Evolutionary conservation across 345 rosid genomes (phyloP).

Genomic region (Arabis alpina): DNA sequence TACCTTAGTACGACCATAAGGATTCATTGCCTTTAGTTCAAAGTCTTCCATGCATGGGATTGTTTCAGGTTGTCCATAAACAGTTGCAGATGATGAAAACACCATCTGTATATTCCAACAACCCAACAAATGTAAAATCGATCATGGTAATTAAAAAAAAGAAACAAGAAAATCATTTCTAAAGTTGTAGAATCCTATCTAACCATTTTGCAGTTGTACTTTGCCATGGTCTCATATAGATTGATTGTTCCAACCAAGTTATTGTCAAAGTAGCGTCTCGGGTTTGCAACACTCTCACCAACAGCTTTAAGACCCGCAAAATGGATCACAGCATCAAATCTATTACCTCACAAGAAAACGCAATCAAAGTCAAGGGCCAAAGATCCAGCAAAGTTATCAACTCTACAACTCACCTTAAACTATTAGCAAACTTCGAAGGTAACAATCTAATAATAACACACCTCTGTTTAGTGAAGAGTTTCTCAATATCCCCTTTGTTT

Average conservation of each 20-base stretch:
- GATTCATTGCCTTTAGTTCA: conserved; percentile 78
- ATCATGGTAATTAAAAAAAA: not conserved
- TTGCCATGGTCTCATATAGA: conserved; percentile 71
- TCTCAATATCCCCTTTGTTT: conserved; percentile 80
- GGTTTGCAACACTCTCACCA: conserved; percentile 79
- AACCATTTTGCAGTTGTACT: conserved; percentile 75
- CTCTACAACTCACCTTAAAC: not conserved
- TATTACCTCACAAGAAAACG: conserved; percentile 39
- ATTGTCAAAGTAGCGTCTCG: conserved; percentile 82
- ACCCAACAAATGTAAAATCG: not conserved
- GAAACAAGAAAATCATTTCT: not conserved
- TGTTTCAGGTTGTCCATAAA: conserved; percentile 91
- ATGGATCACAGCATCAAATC: conserved; percentile 93
- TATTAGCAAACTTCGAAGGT: not conserved
- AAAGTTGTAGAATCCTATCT: conserved; percentile 10
- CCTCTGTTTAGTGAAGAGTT: conserved; percentile 70
- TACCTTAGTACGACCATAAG: conserved; percentile 97
- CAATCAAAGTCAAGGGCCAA: not conserved
- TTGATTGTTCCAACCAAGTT: conserved; percentile 80
- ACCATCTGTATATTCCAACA: conserved; percentile 62
- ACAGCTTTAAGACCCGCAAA: conserved; percentile 96
- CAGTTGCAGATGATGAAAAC: conserved; percentile 96
- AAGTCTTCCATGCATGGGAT: conserved; percentile 84
- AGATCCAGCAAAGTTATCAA: conserved; percentile 18
- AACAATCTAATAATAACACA: conserved; percentile 36